Percentiles rank a stretch among this genome's conserved stretches.
These are phyloP conservation scores for Fusarium goolgardi DNA, from an alignment of 2,329 filamentous ascomycete genomes.

Conservation along the genomic window DNA sequence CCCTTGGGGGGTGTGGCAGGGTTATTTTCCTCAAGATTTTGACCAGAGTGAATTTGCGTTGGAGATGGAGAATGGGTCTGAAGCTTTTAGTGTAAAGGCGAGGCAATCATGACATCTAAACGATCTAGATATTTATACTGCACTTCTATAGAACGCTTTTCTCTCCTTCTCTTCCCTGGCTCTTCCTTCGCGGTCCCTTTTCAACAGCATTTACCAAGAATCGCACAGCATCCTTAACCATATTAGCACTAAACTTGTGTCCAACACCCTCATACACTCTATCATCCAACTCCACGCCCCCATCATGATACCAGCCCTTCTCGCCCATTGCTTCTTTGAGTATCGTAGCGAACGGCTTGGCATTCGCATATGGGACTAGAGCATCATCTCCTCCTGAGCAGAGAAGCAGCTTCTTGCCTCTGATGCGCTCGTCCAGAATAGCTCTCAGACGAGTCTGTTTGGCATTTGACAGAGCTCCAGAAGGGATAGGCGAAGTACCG, in stretches of 20 bases:
- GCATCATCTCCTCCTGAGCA: slow-evolving; percentile 76
- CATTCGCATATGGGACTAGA: slow-evolving; percentile 75
- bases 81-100: slow-evolving; percentile 55
- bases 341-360: slow-evolving; percentile 68
- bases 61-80: slow-evolving; percentile 49
- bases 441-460: slow-evolving; percentile 59
- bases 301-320: slow-evolving; percentile 64
- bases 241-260: slow-evolving; percentile 74
- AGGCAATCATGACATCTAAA: slow-evolving; percentile 55
- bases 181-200: slow-evolving; percentile 43
- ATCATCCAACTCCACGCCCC: slow-evolving; percentile 70
- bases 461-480: slow-evolving; percentile 47
- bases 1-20: slow-evolving; percentile 59
- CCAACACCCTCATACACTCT: slow-evolving; percentile 75
- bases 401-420: slow-evolving; percentile 72
- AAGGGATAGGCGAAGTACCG: slow-evolving; percentile 57
- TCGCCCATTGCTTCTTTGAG: slow-evolving; percentile 64
- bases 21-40: slow-evolving; percentile 56
- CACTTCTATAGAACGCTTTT: slow-evolving; percentile 42
- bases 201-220: slow-evolving; percentile 68
- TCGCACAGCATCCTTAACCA: slow-evolving; percentile 73
- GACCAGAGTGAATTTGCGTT: slow-evolving; percentile 55
- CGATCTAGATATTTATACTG: not conserved
- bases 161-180: slow-evolving; percentile 49
- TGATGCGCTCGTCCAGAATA: slow-evolving; percentile 62